A percentile compares a stretch with the other conserved stretches of the same genome.
Conservation (phyloP, 805 yeast genomes). For the Clavispora carvajalis region DNA sequence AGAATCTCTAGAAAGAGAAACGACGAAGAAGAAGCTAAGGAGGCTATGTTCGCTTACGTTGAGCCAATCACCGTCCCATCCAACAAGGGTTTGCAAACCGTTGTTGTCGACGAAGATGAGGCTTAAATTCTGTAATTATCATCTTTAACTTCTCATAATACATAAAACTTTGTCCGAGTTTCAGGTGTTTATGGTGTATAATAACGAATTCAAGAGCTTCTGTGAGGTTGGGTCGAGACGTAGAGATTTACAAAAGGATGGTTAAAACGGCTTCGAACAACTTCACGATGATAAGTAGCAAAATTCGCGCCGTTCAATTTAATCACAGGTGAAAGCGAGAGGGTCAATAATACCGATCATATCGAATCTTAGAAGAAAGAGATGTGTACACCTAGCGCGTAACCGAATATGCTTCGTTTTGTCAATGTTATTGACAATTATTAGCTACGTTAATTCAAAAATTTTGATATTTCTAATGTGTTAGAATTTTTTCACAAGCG, state of each 20-base stretch:
- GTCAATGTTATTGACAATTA: no score
- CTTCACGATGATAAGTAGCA: no score
- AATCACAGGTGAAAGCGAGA: no score
- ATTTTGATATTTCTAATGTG: no score
- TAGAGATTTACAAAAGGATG: background rate
- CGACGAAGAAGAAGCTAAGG: slow-evolving; percentile 99
- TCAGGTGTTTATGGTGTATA: slow-evolving; percentile 4
- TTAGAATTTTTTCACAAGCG: no score
- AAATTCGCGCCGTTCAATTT: no score
- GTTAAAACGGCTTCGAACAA: no score
- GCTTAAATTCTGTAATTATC: slow-evolving; percentile 28
- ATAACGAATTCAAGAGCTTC: slow-evolving; percentile 3
- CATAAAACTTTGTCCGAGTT: slow-evolving; percentile 10
- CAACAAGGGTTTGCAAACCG: slow-evolving; percentile 96
- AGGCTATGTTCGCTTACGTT: slow-evolving; percentile 95
- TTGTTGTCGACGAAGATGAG: slow-evolving; percentile 85
- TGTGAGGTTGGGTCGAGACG: background rate
- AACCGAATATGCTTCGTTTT: no score
- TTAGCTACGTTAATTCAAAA: no score
- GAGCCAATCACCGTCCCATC: slow-evolving; percentile 95
- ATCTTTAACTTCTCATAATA: slow-evolving; percentile 13
- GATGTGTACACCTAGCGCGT: no score
- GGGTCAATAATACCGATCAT: no score
- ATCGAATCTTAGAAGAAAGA: no score
- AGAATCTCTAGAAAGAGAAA: slow-evolving; percentile 99